Percentiles rank a stretch among this genome's conserved stretches.
Evolutionary conservation across 2,329 filamentous ascomycete species (phyloP).

Genomic region (Orbilia javanica): DNA sequence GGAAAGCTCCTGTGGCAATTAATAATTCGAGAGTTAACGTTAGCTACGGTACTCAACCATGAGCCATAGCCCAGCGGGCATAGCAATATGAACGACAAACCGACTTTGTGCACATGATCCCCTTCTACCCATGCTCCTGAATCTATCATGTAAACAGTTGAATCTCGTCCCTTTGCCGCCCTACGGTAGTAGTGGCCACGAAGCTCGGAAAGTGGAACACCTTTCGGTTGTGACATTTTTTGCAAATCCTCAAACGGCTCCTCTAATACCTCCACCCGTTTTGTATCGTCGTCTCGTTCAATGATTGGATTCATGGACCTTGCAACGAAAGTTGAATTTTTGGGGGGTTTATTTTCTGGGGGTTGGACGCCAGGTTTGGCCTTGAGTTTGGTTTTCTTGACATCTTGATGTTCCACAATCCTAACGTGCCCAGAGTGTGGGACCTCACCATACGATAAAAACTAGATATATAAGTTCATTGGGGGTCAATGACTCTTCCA

Average conservation of each 20-base stretch:
- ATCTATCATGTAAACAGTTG: slow-evolving; percentile 23
- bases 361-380: neutral
- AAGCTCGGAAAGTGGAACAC: neutral
- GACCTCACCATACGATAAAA: neutral
- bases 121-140: neutral
- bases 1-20: neutral
- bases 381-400: neutral
- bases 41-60: neutral
- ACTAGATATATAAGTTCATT: neutral
- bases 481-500: too few relatives aligned
- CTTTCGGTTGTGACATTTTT: slow-evolving; percentile 19
- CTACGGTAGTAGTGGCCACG: slow-evolving; percentile 15
- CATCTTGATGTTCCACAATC: neutral
- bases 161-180: neutral
- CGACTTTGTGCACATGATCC: neutral
- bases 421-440: neutral
- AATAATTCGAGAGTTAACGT: neutral
- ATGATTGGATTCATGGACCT: neutral
- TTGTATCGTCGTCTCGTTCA: neutral
- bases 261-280: neutral
- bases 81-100: neutral
- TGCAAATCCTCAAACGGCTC: slow-evolving; percentile 35
- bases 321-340: neutral
- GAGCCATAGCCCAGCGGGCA: neutral
- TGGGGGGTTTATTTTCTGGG: neutral